These are phyloP conservation scores for Jatropha multifida DNA, from an alignment of 441 rosid genomes.

Conservation along the genomic window DNA sequence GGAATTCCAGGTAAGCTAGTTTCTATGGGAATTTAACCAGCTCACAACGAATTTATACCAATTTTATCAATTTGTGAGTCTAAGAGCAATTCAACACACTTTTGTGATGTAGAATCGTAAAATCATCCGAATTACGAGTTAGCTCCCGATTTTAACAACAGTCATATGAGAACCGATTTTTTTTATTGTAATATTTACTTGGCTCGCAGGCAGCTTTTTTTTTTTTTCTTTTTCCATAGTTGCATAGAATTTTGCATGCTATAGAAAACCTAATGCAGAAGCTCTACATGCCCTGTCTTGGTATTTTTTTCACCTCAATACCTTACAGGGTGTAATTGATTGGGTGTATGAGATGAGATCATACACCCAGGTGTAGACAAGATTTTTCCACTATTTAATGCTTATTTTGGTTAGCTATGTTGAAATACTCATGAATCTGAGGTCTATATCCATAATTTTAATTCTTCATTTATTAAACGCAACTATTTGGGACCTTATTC, in stretches of 20 bases:
- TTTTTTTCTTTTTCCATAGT: too few species aligned
- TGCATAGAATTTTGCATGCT: not conserved
- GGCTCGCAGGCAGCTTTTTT: too few species aligned
- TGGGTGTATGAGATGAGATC: not conserved
- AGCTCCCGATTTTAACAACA: too few species aligned
- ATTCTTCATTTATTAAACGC: conserved; percentile 1
- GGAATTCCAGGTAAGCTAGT: conserved; percentile 78
- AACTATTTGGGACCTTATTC: conserved; percentile 23
- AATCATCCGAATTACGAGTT: too few species aligned
- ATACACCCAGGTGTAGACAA: not conserved
- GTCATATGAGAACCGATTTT: not conserved
- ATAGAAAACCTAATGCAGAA: not conserved
- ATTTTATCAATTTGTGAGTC: too few species aligned
- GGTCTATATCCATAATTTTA: not conserved
- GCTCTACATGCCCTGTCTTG: not conserved
- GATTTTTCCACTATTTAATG: not conserved
- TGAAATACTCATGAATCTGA: conserved; percentile 8
- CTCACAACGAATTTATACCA: too few species aligned
- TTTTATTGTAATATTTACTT: not conserved
- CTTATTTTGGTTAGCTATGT: conserved; percentile 13
- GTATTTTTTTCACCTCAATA: not conserved
- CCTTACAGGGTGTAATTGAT: not conserved
- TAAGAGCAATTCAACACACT: too few species aligned
- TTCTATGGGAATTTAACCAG: not conserved
- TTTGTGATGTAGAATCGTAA: too few species aligned